Conservation (phyloP, 257 asterid species). For the Fraxinus quadrangulata region DNA sequence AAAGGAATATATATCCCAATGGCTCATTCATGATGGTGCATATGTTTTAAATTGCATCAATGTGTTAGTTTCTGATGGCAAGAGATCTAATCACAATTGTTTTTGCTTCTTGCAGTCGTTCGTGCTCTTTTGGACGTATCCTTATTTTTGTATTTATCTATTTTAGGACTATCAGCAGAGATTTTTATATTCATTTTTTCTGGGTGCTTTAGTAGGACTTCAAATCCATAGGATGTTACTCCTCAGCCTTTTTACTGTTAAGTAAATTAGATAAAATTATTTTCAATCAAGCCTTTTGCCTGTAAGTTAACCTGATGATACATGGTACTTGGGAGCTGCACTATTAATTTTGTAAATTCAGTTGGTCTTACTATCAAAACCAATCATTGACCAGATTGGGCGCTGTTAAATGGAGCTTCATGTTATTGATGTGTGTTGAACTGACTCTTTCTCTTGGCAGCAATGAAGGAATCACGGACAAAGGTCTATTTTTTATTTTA, state of each 20-base stretch:
- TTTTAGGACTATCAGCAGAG: background rate
- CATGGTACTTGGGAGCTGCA: background rate
- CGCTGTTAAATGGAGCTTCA: background rate
- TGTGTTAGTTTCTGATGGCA: background rate
- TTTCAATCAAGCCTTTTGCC: conserved; percentile 2
- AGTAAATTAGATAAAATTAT: background rate
- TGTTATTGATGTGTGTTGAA: background rate
- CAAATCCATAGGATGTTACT: background rate
- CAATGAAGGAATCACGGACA: background rate
- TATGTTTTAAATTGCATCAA: background rate
- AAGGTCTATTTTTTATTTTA: background rate
- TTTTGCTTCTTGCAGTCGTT: conserved; percentile 81
- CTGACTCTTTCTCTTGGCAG: background rate
- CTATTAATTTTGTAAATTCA: background rate
- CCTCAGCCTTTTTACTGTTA: background rate
- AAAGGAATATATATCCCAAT: background rate
- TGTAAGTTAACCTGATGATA: conserved; percentile 1
- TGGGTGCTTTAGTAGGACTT: background rate
- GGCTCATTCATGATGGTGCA: background rate
- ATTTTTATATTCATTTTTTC: background rate
- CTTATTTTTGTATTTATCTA: conserved; percentile 32
- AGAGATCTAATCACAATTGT: conserved; percentile 24
- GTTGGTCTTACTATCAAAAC: background rate
- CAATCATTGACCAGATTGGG: background rate
- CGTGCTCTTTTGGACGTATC: conserved; percentile 99